Evolutionary conservation across 1,284 basidiomycete genomes (phyloP), one percentile per base, ranked within the genome.

Genomic region (Schizopora paradoxa): DNA sequence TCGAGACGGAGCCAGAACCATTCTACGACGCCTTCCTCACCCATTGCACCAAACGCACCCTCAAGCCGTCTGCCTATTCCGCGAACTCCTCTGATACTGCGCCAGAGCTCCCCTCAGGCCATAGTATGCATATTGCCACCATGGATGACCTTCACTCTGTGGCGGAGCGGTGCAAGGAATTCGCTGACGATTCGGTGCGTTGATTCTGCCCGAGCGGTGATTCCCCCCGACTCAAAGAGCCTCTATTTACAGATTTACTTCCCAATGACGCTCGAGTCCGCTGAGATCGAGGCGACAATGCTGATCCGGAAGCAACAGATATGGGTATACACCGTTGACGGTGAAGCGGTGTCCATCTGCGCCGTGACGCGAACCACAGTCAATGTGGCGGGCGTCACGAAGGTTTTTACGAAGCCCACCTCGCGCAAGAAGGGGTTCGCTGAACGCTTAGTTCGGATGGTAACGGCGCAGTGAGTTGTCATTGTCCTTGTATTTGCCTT

Each of bases 381-480:
- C 37, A 61, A 62, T 32, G 67, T 73, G 16, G 66, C 67, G 19
- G 70, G 70, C 11, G 70, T 76, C 56, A 74, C 72, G 33, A 76
- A 74, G 56, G 73, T 75, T 5, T 73, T 69, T 57, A 74, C 73
- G 11, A 63, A 64, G 10, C 66, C 67, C 4, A 52, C 55, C 27
- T 71, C 61, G 62, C 62, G 73, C 48, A 61, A 67, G n/a, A 56
- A 60, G 19, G 69, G 73, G 4, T 73, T 66, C 54, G 73, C 73
- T 6, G 70, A 73, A 52, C 60, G 64, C 44, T 62, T 75, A 19
- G 73, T 75, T 11, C 62, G 68, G 32, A 58, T 62, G 47, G 72
- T 74, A 33, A 69, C 68, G 37, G 56, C 57, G 18, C 61, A 62
- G 70, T 73, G 44, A 48, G 63, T 56, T 16, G 28, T 23, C 34